Evolutionary conservation across 768 basidiomycete species (phyloP).

Genomic region (Neoboletus subvelutipes): DNA sequence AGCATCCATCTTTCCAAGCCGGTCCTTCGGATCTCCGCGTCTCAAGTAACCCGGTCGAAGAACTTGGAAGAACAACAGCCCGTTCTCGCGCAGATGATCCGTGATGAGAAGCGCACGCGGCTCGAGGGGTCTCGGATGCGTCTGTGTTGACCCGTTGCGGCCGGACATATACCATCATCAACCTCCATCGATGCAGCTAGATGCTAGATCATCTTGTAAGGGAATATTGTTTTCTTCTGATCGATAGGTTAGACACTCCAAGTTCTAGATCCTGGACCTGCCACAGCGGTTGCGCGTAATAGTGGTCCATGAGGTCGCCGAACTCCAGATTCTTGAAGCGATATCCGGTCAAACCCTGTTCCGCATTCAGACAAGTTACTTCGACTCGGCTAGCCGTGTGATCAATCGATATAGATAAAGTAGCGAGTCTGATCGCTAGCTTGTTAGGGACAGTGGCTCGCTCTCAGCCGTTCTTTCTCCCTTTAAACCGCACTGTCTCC

Average conservation of each 20-base stretch:
- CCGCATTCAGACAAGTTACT: not conserved
- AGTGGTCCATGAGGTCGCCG: not conserved
- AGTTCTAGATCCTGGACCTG: not conserved
- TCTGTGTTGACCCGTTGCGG: slow-evolving; percentile 6
- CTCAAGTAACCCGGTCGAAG: not conserved
- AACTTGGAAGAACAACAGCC: not conserved
- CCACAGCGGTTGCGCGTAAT: not conserved
- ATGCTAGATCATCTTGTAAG: not conserved
- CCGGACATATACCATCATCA: not conserved
- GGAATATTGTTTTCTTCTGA: not conserved
- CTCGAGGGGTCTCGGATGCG: not conserved
- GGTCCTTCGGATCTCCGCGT: not conserved
- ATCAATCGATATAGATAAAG: slow-evolving; percentile 1
- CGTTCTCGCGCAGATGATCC: not conserved
- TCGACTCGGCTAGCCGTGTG: not conserved
- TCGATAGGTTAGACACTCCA: not conserved
- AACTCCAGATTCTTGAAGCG: not conserved
- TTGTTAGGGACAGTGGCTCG: not conserved
- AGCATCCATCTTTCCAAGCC: not conserved
- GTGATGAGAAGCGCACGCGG: not conserved
- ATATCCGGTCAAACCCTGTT: not conserved
- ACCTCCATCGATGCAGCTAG: not conserved
- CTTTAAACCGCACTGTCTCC: slow-evolving; percentile 26
- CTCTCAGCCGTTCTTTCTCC: slow-evolving; percentile 27
- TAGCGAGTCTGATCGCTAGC: not conserved